Evolutionary conservation across 2,329 filamentous ascomycete species (phyloP).

Genomic region (Arachnomyces sp.): DNA sequence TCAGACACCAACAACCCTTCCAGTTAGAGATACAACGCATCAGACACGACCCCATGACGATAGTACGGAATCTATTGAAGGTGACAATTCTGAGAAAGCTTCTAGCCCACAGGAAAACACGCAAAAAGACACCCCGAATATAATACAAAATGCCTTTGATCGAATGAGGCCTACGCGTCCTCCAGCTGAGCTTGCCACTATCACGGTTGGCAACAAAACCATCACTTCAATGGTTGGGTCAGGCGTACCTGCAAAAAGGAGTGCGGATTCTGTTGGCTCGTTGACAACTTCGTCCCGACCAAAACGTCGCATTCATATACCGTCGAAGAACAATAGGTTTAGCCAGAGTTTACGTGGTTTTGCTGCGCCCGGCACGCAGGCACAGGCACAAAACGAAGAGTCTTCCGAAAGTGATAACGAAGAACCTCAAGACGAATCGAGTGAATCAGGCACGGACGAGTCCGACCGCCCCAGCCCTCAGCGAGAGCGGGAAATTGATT

Average conservation of each 20-base stretch:
- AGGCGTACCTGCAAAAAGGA: slow-evolving; percentile 33
- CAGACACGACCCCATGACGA: slow-evolving; percentile 11
- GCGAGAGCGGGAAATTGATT: background rate
- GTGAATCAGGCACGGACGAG: slow-evolving; percentile 8
- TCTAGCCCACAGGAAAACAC: background rate
- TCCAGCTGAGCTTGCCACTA: slow-evolving; percentile 60
- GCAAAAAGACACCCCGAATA: slow-evolving; percentile 30
- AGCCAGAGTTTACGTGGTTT: slow-evolving; percentile 45
- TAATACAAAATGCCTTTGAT: slow-evolving; percentile 56
- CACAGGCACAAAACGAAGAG: slow-evolving; percentile 18
- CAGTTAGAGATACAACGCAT: background rate
- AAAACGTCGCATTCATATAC: slow-evolving; percentile 32
- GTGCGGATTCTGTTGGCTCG: slow-evolving; percentile 21
- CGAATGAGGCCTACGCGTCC: slow-evolving; percentile 57
- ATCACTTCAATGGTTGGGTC: slow-evolving; percentile 59
- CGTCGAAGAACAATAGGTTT: slow-evolving; percentile 33
- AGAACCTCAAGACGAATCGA: slow-evolving; percentile 22
- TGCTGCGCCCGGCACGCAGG: slow-evolving; percentile 45
- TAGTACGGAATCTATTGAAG: slow-evolving; percentile 3
- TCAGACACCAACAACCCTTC: too few relatives aligned
- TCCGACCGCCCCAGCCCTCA: slow-evolving; percentile 1
- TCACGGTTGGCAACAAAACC: slow-evolving; percentile 64
- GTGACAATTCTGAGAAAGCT: slow-evolving; percentile 3
- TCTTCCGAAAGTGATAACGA: slow-evolving; percentile 13
- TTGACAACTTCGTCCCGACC: slow-evolving; percentile 23